Evolutionary conservation across 345 rosid genomes (phyloP).

Genomic region (Hibiscus syriacus): DNA sequence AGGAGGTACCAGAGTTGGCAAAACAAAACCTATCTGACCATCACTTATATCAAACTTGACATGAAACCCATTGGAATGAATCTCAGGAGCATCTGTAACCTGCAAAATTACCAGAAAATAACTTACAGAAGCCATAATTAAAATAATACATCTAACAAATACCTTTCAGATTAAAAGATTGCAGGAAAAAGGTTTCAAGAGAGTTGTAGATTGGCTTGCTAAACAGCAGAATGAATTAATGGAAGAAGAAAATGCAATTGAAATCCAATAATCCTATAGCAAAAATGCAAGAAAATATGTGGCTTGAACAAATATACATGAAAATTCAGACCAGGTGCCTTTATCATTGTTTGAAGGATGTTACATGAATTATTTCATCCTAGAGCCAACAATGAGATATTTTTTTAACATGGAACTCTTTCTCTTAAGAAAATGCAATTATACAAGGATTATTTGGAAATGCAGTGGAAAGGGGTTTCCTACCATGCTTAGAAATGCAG

Average conservation of each 20-base stretch:
- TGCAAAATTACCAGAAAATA: constrained; percentile 25
- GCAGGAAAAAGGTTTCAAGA: neutral
- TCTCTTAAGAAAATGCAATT: neutral
- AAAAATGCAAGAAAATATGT: neutral
- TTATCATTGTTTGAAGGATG: neutral
- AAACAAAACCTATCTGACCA: constrained; percentile 90
- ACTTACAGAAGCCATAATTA: neutral
- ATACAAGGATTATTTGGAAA: neutral
- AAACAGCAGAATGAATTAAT: neutral
- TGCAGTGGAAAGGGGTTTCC: neutral
- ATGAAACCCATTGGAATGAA: constrained; percentile 95
- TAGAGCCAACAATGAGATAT: neutral
- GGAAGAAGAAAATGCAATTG: constrained; percentile 1
- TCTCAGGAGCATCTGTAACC: constrained; percentile 96
- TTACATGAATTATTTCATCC: neutral
- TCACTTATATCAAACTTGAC: constrained; percentile 81
- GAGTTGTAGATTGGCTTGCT: neutral
- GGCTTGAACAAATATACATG: neutral
- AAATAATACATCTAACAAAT: neutral
- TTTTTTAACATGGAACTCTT: neutral
- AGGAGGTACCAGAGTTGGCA: constrained; percentile 75
- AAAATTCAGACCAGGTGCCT: neutral
- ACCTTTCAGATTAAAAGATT: neutral
- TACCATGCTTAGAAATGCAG: neutral
- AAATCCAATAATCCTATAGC: neutral